Evolutionary conservation across 2,329 filamentous ascomycete species (phyloP), one percentile per base, ranked within the genome.

Genomic region (Lasiodiplodia gonubiensis): DNA sequence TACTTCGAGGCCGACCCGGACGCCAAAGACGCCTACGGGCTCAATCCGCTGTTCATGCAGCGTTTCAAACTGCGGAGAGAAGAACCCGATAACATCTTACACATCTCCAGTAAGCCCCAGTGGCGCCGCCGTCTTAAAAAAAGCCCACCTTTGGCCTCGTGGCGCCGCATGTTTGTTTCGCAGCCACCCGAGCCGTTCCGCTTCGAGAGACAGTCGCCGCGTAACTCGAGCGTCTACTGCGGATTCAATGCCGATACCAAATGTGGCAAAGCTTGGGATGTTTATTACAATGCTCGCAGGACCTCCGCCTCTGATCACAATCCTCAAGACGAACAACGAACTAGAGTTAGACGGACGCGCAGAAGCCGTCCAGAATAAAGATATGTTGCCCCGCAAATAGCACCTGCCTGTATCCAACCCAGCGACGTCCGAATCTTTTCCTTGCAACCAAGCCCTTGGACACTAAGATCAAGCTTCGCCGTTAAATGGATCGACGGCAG

Each of bases 161-260:
- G 61, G 61, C 61, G 61, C 6, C 48, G 51, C 33, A 64, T 64
- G 61, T 25, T 53, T 8, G 14, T 46, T 8, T 35, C 51, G 12
- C 61, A 64, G 37, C 61, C 61, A 35, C 61, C 61, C 49, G 61
- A 64, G 49, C 33, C 35, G 14, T 54, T 54, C 61, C n/a, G 23
- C 14, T 12, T 53, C 21, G 33, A 37, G 4, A 21, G 21, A 18
- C 18, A 6, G 2, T 4, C 4, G n/a, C 3, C 27, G 25, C 18
- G 14, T 16, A 11, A 23, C 14, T 11, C 25, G 21, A 3, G 12
- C 10, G 5, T 6, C 3, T 18, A 2, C n/a, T 52, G 60, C 60
- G n/a, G 18, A 11, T 54, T 64, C 48, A 10, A 49, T 23, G 33
- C 30, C 37, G 49, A 33, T 3, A 12, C 12, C 11, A 35, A 8